Conservation (phyloP, 768 basidiomycete species). For the Fibroporia radiculosa region DNA sequence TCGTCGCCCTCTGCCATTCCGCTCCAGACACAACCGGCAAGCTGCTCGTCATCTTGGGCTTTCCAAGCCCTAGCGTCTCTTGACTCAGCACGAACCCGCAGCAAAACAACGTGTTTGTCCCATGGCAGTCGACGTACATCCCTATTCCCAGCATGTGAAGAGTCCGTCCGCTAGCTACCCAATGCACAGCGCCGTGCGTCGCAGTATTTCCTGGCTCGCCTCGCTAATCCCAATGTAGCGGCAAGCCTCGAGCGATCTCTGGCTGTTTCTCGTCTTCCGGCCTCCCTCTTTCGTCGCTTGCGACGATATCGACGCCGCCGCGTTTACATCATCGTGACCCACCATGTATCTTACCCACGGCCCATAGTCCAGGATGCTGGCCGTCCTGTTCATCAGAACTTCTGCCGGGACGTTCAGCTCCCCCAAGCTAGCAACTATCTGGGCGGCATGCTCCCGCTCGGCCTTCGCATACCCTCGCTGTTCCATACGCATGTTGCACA, state of each 20-base stretch:
- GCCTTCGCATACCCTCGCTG: neutral
- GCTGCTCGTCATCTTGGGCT: neutral
- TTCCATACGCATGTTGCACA: slow-evolving; percentile 1
- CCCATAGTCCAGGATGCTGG: slow-evolving; percentile 12
- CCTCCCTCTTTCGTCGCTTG: slow-evolving; percentile 4
- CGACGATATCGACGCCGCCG: neutral
- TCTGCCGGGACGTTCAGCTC: slow-evolving; percentile 8
- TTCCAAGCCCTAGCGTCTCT: too few species aligned
- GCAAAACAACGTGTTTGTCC: neutral
- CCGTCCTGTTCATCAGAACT: slow-evolving; percentile 1
- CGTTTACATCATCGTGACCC: slow-evolving; percentile 10
- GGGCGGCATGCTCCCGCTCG: slow-evolving; percentile 2
- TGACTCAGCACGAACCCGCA: neutral
- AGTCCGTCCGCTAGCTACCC: neutral
- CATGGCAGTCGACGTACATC: neutral
- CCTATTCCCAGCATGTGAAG: neutral
- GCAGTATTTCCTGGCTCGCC: neutral
- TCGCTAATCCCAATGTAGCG: slow-evolving; percentile 3
- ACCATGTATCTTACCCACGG: slow-evolving; percentile 13
- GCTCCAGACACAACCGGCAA: neutral
- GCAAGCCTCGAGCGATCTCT: slow-evolving; percentile 1
- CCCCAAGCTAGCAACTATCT: slow-evolving; percentile 7
- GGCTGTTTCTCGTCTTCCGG: slow-evolving; percentile 15
- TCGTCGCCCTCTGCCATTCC: neutral
- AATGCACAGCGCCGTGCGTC: neutral